phyloP scores from a whole-genome alignment of 2,329 filamentous ascomycete genomes.

The Pyrenophora tritici-repentis region DNA sequence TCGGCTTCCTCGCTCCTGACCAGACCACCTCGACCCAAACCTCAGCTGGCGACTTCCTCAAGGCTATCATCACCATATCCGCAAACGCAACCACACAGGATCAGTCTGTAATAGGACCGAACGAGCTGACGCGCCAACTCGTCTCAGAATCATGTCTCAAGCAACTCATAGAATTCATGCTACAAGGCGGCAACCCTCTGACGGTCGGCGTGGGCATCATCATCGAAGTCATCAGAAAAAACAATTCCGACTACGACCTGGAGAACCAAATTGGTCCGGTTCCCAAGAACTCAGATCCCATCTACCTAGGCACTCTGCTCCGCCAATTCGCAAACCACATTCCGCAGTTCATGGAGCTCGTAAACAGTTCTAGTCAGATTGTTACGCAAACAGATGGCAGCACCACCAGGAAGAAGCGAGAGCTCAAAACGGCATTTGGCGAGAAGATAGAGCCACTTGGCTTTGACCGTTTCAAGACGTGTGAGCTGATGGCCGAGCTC shows the following conservation, averaged over 20 bases:
- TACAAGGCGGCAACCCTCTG: constrained; percentile 87
- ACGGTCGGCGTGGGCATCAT: constrained; percentile 97
- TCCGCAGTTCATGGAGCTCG: constrained; percentile 89
- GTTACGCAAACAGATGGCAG: constrained; percentile 61
- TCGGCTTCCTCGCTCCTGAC: constrained; percentile 84
- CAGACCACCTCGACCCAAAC: constrained; percentile 91
- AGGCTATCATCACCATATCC: constrained; percentile 98
- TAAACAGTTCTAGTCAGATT: constrained; percentile 72
- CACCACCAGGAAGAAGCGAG: constrained; percentile 69
- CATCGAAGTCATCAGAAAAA: constrained; percentile 98
- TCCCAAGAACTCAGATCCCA: constrained; percentile 85
- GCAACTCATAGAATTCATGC: constrained; percentile 87
- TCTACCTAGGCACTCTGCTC: constrained; percentile 89
- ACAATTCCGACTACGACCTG: constrained; percentile 98
- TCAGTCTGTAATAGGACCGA: constrained; percentile 97
- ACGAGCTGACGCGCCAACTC: constrained; percentile 91
- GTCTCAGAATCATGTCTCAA: constrained; percentile 85
- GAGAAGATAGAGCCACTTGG: constrained; percentile 90
- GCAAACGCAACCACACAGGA: constrained; percentile 98
- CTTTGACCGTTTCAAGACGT: constrained; percentile 98
- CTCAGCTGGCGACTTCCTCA: constrained; percentile 94
- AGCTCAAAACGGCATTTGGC: constrained; percentile 85
- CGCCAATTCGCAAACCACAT: constrained; percentile 89
- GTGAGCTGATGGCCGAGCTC: constrained; percentile 96
- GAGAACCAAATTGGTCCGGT: constrained; percentile 84